Evolutionary conservation across 495 filamentous ascomycete genomes (phyloP).

Genomic region (Penicillium paxilli): DNA sequence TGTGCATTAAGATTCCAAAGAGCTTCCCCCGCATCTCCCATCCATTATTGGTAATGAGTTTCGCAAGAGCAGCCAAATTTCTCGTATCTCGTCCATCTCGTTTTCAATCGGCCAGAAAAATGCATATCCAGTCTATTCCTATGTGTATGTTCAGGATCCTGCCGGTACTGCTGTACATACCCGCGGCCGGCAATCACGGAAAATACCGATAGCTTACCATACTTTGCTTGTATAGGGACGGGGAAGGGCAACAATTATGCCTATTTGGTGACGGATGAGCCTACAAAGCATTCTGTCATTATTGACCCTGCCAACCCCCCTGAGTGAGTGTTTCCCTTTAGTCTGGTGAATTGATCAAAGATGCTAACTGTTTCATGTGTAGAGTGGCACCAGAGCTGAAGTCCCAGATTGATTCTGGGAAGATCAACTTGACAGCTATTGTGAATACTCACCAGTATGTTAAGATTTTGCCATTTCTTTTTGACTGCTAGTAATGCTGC

Average conservation of each 20-base stretch:
- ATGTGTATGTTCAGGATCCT: slow-evolving; percentile 74
- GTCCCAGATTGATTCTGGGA: slow-evolving; percentile 64
- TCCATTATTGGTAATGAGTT: slow-evolving; percentile 31
- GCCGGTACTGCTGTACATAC: neutral
- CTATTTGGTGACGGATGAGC: slow-evolving; percentile 90
- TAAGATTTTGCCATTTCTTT: neutral
- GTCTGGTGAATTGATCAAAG: neutral
- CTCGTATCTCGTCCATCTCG: slow-evolving; percentile 4
- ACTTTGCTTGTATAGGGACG: slow-evolving; percentile 61
- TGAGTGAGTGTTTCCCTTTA: slow-evolving; percentile 61
- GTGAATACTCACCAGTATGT: slow-evolving; percentile 96
- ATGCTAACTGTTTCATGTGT: slow-evolving; percentile 5
- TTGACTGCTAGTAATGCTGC: neutral
- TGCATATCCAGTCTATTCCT: slow-evolving; percentile 97
- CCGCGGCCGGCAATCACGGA: neutral
- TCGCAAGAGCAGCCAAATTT: slow-evolving; percentile 22
- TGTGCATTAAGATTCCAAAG: neutral
- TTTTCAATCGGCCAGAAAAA: slow-evolving; percentile 43
- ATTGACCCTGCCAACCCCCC: slow-evolving; percentile 92
- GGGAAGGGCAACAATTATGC: slow-evolving; percentile 94
- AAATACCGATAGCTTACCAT: slow-evolving; percentile 3
- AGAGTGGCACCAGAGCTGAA: slow-evolving; percentile 83
- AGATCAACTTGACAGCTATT: slow-evolving; percentile 83
- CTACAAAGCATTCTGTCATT: slow-evolving; percentile 88
- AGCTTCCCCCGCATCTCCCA: slow-evolving; percentile 10